A percentile compares a stretch with the other conserved stretches of the same genome.
Conservation (phyloP, 2,329 filamentous ascomycete genomes). For the Diaporthe eres region DNA sequence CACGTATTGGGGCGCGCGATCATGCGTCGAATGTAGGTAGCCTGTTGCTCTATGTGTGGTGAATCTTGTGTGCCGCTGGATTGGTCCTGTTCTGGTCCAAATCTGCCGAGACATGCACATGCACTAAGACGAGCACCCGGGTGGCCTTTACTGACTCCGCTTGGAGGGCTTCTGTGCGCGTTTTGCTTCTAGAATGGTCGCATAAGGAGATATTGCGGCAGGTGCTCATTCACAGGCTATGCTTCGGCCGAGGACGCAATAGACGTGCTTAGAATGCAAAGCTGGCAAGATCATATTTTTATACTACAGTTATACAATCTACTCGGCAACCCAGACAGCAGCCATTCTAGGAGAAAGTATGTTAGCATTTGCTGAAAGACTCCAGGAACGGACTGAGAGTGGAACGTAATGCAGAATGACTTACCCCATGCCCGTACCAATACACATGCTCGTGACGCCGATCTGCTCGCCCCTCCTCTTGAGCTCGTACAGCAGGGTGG, state of each 20-base stretch:
- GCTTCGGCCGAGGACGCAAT: no score
- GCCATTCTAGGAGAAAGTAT: slow-evolving; percentile 72
- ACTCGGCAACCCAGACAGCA: slow-evolving; percentile 95
- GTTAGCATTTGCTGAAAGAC: not conserved
- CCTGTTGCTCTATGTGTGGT: not conserved
- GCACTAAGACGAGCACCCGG: not conserved
- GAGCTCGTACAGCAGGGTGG: slow-evolving; percentile 91
- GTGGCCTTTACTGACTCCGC: not conserved
- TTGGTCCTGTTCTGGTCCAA: not conserved
- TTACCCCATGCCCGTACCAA: slow-evolving; percentile 92
- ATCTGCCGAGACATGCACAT: not conserved
- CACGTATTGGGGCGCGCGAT: not conserved
- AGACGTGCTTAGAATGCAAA: not conserved
- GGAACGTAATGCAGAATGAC: not conserved
- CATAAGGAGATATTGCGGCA: no score
- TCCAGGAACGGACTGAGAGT: not conserved
- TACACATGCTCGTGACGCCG: slow-evolving; percentile 95
- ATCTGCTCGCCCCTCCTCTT: slow-evolving; percentile 87
- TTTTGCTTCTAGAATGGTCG: not conserved
- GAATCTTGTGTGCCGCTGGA: not conserved
- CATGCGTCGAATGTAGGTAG: not conserved
- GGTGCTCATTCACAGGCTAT: not conserved
- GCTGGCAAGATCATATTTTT: slow-evolving; percentile 4
- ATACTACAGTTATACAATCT: slow-evolving; percentile 50
- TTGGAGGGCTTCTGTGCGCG: not conserved